A percentile compares a stretch with the other conserved stretches of the same genome.
Evolutionary conservation across 176 grass and related monocot species (phyloP).

Genomic region (Aegilops sharonensis): DNA sequence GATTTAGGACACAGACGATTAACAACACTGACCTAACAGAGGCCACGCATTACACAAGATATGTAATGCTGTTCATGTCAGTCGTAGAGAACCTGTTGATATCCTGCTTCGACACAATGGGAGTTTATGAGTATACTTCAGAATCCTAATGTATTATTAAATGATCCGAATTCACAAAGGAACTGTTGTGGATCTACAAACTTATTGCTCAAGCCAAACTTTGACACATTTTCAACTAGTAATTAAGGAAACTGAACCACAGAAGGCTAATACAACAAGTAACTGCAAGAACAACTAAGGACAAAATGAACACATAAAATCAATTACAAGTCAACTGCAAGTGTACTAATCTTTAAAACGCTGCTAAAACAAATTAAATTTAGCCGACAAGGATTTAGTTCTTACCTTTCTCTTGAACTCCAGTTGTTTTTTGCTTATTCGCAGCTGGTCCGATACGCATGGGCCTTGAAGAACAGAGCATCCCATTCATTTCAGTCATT

Average conservation of each 20-base stretch:
- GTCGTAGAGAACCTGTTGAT: conserved; percentile 58
- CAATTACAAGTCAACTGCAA: conserved; percentile 5
- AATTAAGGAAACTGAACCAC: conserved; percentile 4
- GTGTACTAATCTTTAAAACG: background rate
- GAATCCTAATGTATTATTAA: conserved; percentile 51
- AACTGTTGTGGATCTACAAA: conserved; percentile 41
- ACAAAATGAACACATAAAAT: background rate
- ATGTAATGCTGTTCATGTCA: conserved; percentile 76
- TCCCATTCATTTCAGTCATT: conserved; percentile 98
- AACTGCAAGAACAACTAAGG: conserved; percentile 20
- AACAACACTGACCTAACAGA: conserved; percentile 99
- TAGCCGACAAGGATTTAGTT: background rate
- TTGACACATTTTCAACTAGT: conserved; percentile 41
- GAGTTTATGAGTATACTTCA: conserved; percentile 62
- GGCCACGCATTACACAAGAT: conserved; percentile 70
- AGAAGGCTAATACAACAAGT: background rate
- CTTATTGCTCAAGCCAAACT: conserved; percentile 45
- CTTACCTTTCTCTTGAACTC: conserved; percentile 75
- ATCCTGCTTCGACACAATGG: conserved; percentile 96
- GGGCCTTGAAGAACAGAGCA: conserved; percentile 75
- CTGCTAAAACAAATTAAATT: conserved; percentile 2
- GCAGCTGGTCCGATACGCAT: conserved; percentile 87
- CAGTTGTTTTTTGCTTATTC: conserved; percentile 60
- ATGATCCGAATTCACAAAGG: conserved; percentile 61
- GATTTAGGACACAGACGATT: conserved; percentile 72